Conservation (phyloP, 2,329 filamentous ascomycete species). For the Sordariomycetes sp. region DNA sequence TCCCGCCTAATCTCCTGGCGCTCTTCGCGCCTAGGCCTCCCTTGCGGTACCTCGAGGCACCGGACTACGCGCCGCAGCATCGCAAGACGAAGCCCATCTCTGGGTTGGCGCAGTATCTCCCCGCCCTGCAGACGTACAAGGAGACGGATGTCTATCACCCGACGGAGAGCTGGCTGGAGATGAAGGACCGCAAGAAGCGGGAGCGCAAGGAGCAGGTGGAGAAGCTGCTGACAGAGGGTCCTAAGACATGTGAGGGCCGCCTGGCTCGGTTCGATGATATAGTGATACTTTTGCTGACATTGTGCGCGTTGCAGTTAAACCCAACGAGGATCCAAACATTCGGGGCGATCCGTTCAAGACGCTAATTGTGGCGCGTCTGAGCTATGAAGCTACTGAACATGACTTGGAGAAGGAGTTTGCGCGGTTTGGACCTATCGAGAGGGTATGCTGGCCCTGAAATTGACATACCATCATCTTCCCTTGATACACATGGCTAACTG, state of each 20-base stretch:
- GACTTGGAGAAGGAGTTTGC: slow-evolving; percentile 91
- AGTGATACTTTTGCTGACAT: slow-evolving; percentile 7
- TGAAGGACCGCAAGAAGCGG: slow-evolving; percentile 66
- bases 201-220: slow-evolving; percentile 65
- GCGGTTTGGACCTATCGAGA: slow-evolving; percentile 85
- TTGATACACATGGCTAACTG: slow-evolving; percentile 8
- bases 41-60: slow-evolving; percentile 74
- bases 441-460: slow-evolving; percentile 45
- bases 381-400: slow-evolving; percentile 77
- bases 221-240: slow-evolving; percentile 47
- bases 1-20: slow-evolving; percentile 81
- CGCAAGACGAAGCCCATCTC: slow-evolving; percentile 61
- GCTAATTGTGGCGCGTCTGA: slow-evolving; percentile 79
- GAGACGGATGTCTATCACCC: slow-evolving; percentile 63
- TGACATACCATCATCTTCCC: background rate
- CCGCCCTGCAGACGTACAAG: slow-evolving; percentile 63
- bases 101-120: slow-evolving; percentile 63
- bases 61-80: slow-evolving; percentile 72
- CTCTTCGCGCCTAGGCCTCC: slow-evolving; percentile 92
- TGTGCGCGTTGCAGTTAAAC: slow-evolving; percentile 47
- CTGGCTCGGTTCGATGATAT: too few relatives aligned
- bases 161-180: slow-evolving; percentile 88
- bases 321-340: slow-evolving; percentile 73
- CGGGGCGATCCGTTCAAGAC: slow-evolving; percentile 92
- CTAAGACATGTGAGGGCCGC: slow-evolving; percentile 43